Evolutionary conservation across 768 basidiomycete species (phyloP), one percentile per base, ranked within the genome.

Genomic region (Rhodosporidiobolus odoratus): DNA sequence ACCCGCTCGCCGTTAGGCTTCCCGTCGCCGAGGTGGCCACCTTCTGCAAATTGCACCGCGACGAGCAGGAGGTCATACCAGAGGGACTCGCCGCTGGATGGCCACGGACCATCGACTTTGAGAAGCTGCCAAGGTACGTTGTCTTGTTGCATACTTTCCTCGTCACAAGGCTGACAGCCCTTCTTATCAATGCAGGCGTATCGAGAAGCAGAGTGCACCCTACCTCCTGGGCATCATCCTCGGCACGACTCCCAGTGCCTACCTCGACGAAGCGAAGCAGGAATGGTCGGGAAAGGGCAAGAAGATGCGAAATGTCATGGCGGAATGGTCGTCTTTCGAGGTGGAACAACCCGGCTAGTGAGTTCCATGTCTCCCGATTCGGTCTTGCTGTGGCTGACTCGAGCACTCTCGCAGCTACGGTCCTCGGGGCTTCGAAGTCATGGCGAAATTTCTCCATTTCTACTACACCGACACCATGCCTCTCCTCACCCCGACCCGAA

Each of bases 331-430:
- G 25, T 89, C 82, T 73, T 94, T 94, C 75, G 85, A 90, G 74
- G 88, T 87, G 80, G 86, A 86, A 7, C 89, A 91, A 75, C 91
- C 92, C 35, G 92, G 92, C 81, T 95, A 93, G 92, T 95, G 77
- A 81, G 91, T 30, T 32, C 21, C 52, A 85, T 15, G 15, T 19
- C 23, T 21, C 34, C 25, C 52, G 34, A 40, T 13, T 15, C 32
- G 1, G 53, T 23, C n/a, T 34, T 9, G 16, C 52, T 30, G 6
- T 34, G 30, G 10, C 34, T 17, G n/a, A n/a, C 61, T 25, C 27
- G 23, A 5, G 2, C 50, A 19, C 25, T 21, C 61, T 32, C 60
- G 10, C 66, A 95, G 92, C 79, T 95, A 94, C 73, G 92, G 92
- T 50, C 90, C 91, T 78, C 83, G 87, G 45, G 92, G 92, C 17